Evolutionary conservation across 2,329 filamentous ascomycete species (phyloP), one percentile per base, ranked within the genome.

Genomic region (Fusarium virguliforme): DNA sequence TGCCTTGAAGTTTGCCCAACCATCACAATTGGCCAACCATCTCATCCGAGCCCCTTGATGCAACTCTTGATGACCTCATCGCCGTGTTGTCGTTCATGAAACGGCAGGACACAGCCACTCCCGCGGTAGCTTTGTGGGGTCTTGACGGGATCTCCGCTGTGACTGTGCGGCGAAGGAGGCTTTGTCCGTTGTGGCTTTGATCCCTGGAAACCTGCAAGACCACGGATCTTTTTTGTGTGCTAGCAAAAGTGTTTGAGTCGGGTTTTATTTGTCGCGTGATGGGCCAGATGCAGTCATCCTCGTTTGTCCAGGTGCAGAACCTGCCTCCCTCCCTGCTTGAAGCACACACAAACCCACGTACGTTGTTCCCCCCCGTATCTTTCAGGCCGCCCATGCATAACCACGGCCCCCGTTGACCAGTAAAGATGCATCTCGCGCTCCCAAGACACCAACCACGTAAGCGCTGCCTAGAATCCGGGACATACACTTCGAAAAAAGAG

Each of bases 1-100:
- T 30, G 43, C 43, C 43, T 48, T 48, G 43, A 15, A 48, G 26
- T 48, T 48, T 48, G 43, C 43, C 43, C n/a, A 48, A 30, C 6
- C 15, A 30, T 18, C 26, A 6, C 43, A 48, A 48, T 48, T 48
- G 43, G 15, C 43, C 43, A 48, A 48, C 26, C 43, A 48, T 28
- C 43, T 48, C 43, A 30, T 30, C 15, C 8, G 43, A 48, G 43
- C 24, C 26, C 43, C 26, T 48, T 46, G 8, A 7, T 18, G 12
- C 40, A 48, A n/a, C 8, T 15, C 43, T 24, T 48, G 43, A 48
- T 48, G 43, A 48, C 43, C 43, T 48, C 43, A 48, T 48, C 4
- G 18, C 18, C 41, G 13, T 6, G 13, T 8, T 8, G 43, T 1
- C 13, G 41, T 46, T 24, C 41, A 28, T 28, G 22, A 24, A 43